Conservation (phyloP, 768 basidiomycete species). For the Lactifluus piperatus region DNA sequence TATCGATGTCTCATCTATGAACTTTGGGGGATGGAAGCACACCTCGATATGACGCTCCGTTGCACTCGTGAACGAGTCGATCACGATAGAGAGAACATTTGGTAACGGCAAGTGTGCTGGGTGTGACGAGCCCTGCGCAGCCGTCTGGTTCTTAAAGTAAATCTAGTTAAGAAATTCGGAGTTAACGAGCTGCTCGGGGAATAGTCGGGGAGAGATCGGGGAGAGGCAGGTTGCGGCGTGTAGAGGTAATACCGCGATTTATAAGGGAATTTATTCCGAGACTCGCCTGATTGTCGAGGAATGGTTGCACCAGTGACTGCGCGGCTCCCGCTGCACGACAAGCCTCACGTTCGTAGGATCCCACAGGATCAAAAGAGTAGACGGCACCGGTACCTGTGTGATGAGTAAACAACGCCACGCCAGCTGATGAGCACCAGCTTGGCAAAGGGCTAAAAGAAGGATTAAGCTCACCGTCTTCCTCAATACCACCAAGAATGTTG, state of each 20-base stretch:
- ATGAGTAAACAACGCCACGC: background rate
- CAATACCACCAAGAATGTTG: conserved; percentile 93
- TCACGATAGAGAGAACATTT: conserved; percentile 77
- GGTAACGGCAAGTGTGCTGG: conserved; percentile 75
- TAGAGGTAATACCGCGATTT: background rate
- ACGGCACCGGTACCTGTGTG: conserved; percentile 83
- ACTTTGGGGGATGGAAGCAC: conserved; percentile 21
- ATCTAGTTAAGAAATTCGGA: conserved; percentile 47
- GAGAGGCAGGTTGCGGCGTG: background rate
- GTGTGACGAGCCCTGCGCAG: conserved; percentile 62
- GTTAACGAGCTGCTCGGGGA: conserved; percentile 27
- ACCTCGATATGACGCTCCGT: conserved; percentile 99
- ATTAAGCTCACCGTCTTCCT: conserved; percentile 75
- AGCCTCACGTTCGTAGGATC: conserved; percentile 94
- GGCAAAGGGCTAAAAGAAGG: conserved; percentile 4
- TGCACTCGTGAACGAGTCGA: conserved; percentile 94
- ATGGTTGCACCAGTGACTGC: conserved; percentile 90
- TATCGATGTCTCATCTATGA: background rate
- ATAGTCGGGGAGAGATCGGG: conserved; percentile 31
- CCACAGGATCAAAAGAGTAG: conserved; percentile 99
- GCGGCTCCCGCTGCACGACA: conserved; percentile 96
- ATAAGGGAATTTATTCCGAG: background rate
- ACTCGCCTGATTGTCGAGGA: conserved; percentile 95
- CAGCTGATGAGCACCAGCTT: conserved; percentile 7
- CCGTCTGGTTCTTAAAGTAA: conserved; percentile 93